Evolutionary conservation across 2,329 filamentous ascomycete genomes (phyloP), one percentile per base, ranked within the genome.

Genomic region (Dothistroma pini): DNA sequence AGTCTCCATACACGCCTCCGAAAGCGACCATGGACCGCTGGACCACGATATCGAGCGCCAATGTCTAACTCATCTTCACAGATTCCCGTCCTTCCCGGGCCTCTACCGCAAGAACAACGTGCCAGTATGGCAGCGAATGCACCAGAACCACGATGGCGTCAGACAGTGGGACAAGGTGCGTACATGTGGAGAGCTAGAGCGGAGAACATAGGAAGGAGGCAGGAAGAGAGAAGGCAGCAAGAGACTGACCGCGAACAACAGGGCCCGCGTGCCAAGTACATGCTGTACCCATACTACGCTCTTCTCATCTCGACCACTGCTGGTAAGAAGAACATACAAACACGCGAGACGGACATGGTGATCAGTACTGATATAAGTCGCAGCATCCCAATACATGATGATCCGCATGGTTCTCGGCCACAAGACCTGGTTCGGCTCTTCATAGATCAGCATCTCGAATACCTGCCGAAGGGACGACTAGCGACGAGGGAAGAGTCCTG

Each of bases 131-230:
- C 90, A 93, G 83, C 83, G 84, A 73, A 78, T 85, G 70, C 91
- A 90, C 82, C 89, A 92, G 81, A 80, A 83, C 68, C 87, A 90
- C 70, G 89, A 89, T 77, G 85, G 84, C 72, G 78, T 86, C 69
- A 86, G 90, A 72, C 78, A 90, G 75, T 93, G 90, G 89, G 81
- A 84, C 78, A 91, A 92, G 79, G 89, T 93, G 83, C 76, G 88
- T 82, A 14, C 34, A 34, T 11, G 50, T 11, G 50, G 35, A 44
- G 55, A 59, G 31, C 8, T 21, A 58, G 49, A 58, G 49, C 58
- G 49, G 48, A 52, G 51, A 41, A 51, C 19, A 38, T 16, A 29
- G 9, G 54, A 29, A 50, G 31, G 31, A 51, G 19, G 21, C n/a
- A 50, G 55, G 41, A 51, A 47, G 19, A 25, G 51, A 38, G 51